Evolutionary conservation across 176 grass and related monocot genomes (phyloP).

Genomic region (Oryza longistaminata): DNA sequence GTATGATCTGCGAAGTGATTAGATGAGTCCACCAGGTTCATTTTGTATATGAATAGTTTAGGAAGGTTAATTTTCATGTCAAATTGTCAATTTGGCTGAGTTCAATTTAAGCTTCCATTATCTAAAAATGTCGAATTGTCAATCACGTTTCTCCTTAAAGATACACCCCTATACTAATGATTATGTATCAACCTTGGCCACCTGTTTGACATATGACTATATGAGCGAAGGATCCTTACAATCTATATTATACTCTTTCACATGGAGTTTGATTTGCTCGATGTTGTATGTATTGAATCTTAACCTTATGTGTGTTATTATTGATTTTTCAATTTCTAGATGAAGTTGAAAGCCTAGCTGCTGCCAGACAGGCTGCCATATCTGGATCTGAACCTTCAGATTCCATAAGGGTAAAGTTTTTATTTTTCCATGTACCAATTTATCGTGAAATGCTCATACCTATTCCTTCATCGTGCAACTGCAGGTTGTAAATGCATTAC

Average conservation of each 20-base stretch:
- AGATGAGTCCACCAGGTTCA: neutral
- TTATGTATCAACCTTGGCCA: neutral
- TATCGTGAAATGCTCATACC: slow-evolving; percentile 11
- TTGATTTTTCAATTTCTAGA: slow-evolving; percentile 54
- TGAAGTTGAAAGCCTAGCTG: slow-evolving; percentile 99
- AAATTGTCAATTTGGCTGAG: neutral
- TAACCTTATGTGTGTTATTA: slow-evolving; percentile 35
- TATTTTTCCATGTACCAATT: slow-evolving; percentile 14
- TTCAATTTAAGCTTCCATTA: too few relatives aligned
- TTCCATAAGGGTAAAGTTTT: slow-evolving; percentile 84
- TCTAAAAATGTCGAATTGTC: neutral
- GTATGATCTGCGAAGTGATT: slow-evolving; percentile 17
- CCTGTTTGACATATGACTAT: neutral
- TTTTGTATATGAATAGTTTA: slow-evolving; percentile 14
- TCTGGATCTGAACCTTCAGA: slow-evolving; percentile 99
- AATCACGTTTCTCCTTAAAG: neutral
- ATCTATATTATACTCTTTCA: neutral
- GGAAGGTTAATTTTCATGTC: neutral
- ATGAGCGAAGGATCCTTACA: neutral
- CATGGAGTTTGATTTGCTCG: neutral
- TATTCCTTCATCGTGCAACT: slow-evolving; percentile 31
- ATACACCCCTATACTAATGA: neutral
- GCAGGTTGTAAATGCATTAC: slow-evolving; percentile 96
- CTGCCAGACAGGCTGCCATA: slow-evolving; percentile 95
- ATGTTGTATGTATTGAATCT: slow-evolving; percentile 28